Evolutionary conservation across 495 filamentous ascomycete genomes (phyloP).

Genomic region (Penicillium antarcticum): DNA sequence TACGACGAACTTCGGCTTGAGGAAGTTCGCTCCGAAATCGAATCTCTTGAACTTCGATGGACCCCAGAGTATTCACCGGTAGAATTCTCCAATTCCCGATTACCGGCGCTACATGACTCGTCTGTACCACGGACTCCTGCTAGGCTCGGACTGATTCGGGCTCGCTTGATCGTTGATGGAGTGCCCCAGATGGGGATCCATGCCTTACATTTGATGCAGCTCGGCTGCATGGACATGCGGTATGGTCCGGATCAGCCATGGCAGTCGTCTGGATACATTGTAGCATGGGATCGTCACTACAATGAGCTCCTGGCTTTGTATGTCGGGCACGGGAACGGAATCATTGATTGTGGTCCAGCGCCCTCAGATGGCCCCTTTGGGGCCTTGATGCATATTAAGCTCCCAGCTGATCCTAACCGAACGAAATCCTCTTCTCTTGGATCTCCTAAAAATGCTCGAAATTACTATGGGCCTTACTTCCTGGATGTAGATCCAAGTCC

Average conservation of each 20-base stretch:
- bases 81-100: conserved; percentile 18
- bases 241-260: conserved; percentile 13
- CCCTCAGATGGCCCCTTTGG: conserved; percentile 17
- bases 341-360: conserved; percentile 15
- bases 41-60: conserved; percentile 28
- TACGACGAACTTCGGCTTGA: background rate
- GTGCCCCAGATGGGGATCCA: conserved; percentile 9
- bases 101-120: conserved; percentile 7
- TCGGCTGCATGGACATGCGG: conserved; percentile 31
- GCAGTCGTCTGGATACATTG: conserved; percentile 33
- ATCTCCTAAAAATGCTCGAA: background rate
- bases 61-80: conserved; percentile 29
- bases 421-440: background rate
- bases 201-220: conserved; percentile 33
- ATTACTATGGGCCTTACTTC: conserved; percentile 11
- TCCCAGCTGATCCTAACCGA: conserved; percentile 4
- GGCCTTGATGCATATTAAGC: conserved; percentile 14
- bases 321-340: conserved; percentile 18
- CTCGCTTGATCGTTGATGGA: conserved; percentile 16
- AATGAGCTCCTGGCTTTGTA: conserved; percentile 29
- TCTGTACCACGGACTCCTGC: conserved; percentile 12
- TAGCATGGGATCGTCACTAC: conserved; percentile 36
- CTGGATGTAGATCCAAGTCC: conserved; percentile 30
- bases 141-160: conserved; percentile 31
- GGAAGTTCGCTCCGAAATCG: background rate